phyloP scores from a whole-genome alignment of 2,329 filamentous ascomycete genomes.

The Bisporella sp. region DNA sequence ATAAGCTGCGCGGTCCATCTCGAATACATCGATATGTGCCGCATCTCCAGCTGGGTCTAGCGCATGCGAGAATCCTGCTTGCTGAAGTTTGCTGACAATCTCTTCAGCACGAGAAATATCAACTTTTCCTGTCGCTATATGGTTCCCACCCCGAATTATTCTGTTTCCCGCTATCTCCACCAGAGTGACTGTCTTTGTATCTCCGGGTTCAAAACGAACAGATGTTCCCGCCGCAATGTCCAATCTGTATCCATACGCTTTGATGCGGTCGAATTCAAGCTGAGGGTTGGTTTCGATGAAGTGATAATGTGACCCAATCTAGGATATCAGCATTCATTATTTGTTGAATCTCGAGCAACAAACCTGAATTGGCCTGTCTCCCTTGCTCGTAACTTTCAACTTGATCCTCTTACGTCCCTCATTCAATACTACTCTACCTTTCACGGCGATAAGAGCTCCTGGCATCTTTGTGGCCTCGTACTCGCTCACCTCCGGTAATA shows the following conservation, averaged over 20 bases:
- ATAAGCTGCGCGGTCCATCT: slow-evolving; percentile 75
- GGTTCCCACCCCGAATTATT: slow-evolving; percentile 79
- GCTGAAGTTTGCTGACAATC: slow-evolving; percentile 60
- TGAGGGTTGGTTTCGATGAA: slow-evolving; percentile 92
- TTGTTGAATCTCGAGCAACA: slow-evolving; percentile 8
- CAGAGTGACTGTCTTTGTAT: slow-evolving; percentile 81
- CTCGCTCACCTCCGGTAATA: slow-evolving; percentile 52
- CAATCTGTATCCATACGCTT: slow-evolving; percentile 76
- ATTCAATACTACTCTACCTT: slow-evolving; percentile 62
- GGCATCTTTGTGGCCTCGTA: slow-evolving; percentile 66
- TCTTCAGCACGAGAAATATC: slow-evolving; percentile 55
- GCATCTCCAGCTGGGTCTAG: slow-evolving; percentile 53
- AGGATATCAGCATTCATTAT: slow-evolving; percentile 7
- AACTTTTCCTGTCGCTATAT: slow-evolving; percentile 65
- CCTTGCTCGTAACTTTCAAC: slow-evolving; percentile 74
- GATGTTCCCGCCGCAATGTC: slow-evolving; percentile 90
- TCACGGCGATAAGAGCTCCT: slow-evolving; percentile 68
- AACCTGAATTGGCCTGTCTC: slow-evolving; percentile 86
- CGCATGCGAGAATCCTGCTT: slow-evolving; percentile 71
- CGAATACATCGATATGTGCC: slow-evolving; percentile 51
- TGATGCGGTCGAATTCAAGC: slow-evolving; percentile 78
- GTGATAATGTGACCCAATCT: slow-evolving; percentile 89
- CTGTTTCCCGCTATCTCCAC: slow-evolving; percentile 81
- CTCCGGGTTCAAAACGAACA: slow-evolving; percentile 88
- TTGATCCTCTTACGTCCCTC: slow-evolving; percentile 65